Evolutionary conservation across 2,329 filamentous ascomycete genomes (phyloP), one percentile per base, ranked within the genome.

Genomic region (Pezizomycotina sp.): DNA sequence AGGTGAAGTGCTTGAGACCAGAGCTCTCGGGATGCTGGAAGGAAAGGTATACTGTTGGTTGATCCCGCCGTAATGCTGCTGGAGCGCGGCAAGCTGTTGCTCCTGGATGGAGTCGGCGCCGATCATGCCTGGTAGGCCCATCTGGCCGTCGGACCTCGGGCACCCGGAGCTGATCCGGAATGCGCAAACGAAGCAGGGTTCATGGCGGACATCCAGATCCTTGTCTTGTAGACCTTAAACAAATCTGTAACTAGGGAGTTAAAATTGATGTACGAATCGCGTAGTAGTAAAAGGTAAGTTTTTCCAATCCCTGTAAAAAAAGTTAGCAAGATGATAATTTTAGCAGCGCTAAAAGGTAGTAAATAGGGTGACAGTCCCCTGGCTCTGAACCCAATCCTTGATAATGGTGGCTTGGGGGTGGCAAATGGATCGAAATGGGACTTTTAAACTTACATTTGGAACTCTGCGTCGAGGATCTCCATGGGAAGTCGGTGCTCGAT

Each of bases 201-300:
- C 58, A 98, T 92, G 3, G 89, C 89, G 4, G 86, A 95, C 81
- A 98, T 92, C 89, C 89, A 98, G 52, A 98, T 98, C 50, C 91
- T 74, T 14, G 86, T 92, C 64, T 98, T 98, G 67, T 95, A 98
- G 45, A 95, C 86, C 60, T 95, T 95, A 69, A 95, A 98, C 8
- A 98, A 66, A 55, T 98, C 89, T 0, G 84, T 92, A 34, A 98
- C 89, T 10, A 98, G 71, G 2, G 82, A 81, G 56, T 98, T 98
- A 67, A 98, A 98, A 61, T 95, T 95, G 64, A 98, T 92, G 56
- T 98, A 98, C 1, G 82, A 74, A 54, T 93, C 84, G 89, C 86
- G 56, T 93, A 98, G 60, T 95, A 98, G 62, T 93, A 98, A 60
- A 95, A 95, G 0, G 91, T 98, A 98, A 63, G 57, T 98, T 98